phyloP scores from a whole-genome alignment of 345 rosid species.

The Anastatica hierochuntica region DNA sequence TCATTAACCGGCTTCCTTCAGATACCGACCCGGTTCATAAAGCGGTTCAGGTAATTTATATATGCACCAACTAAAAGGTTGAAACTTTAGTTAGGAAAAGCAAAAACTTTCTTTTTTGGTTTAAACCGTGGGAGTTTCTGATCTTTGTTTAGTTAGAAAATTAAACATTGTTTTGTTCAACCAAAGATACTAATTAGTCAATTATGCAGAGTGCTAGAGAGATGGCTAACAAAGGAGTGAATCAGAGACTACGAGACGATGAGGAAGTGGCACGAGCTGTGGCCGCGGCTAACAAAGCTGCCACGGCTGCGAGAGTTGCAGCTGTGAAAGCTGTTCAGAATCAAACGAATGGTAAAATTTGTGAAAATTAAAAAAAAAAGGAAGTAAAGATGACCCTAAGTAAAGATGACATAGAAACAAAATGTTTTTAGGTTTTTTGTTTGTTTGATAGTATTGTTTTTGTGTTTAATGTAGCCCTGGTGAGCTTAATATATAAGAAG shows the following conservation, averaged over 20 bases:
- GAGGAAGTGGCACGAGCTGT: constrained; percentile 62
- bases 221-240: constrained; percentile 47
- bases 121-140: too few relatives aligned
- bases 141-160: too few relatives aligned
- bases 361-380: constrained; percentile 26
- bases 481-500: constrained; percentile 17
- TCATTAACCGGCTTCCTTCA: constrained; percentile 36
- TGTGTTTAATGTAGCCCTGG: constrained; percentile 1
- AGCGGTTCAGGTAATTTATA: constrained; percentile 62
- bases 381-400: neutral
- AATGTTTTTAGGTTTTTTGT: too few relatives aligned
- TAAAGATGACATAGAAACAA: too few relatives aligned
- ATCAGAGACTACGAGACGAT: constrained; percentile 46
- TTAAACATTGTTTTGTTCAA: neutral
- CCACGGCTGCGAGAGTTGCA: constrained; percentile 92
- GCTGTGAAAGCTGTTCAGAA: constrained; percentile 91
- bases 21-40: constrained; percentile 35
- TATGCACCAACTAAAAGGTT: neutral
- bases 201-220: constrained; percentile 58
- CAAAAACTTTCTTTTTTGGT: too few relatives aligned
- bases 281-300: constrained; percentile 77
- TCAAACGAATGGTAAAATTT: constrained; percentile 74
- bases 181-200: too few relatives aligned
- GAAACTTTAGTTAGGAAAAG: neutral
- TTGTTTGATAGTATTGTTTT: neutral